Base-by-base conservation (phyloP, 345 rosid species). In the Trapa bicornis region DNA sequence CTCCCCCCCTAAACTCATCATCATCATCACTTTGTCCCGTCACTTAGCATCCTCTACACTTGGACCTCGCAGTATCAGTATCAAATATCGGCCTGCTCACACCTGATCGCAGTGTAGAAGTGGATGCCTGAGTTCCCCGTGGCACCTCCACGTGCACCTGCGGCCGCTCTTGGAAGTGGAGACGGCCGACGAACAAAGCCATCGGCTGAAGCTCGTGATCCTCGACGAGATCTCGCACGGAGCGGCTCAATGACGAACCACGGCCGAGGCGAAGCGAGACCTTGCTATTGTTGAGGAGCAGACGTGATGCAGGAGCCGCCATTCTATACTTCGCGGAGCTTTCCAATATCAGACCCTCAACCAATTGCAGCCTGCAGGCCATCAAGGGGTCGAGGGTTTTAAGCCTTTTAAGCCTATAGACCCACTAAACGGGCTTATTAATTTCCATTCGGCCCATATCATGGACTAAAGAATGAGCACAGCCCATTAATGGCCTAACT, bases 251-350 rank as follows among this genome's bases (percentile, higher is more conserved):
- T 38, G 61, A 47, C 14, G 71, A 68, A 35, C 41, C 35, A 33
- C 65, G 56, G 45, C 58, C n/a, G n/a, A 17, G 52, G 2, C 65
- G 48, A 65, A 58, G 32, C 8, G 56, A 22, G 64, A 45, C 70
- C 29, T 68, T 3, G 53, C 54, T 41, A 22, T 35, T 0, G 42
- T 11, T 68, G 65, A 42, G 14, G 65, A 68, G 52, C 47, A 48
- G 17, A 0, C 65, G 71, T 22, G 45, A 42, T 39, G 52, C 54
- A 2, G 56, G 53, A 17, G 47, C 42, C 33, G 65, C 71, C 71
- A 68, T 68, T 60, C 61, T 33, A 61, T 54, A 11, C 17, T 12
- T 37, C 4, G n/a, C 29, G 32, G 38, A 39, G 64, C 15, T 60
- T 38, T 64, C 47, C 4, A 63, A 17, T 61, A 42, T 2, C 45